Percentiles rank a stretch among this genome's conserved stretches.
Conservation (phyloP, 208 protist species). For the Wallacemonas sp. region DNA sequence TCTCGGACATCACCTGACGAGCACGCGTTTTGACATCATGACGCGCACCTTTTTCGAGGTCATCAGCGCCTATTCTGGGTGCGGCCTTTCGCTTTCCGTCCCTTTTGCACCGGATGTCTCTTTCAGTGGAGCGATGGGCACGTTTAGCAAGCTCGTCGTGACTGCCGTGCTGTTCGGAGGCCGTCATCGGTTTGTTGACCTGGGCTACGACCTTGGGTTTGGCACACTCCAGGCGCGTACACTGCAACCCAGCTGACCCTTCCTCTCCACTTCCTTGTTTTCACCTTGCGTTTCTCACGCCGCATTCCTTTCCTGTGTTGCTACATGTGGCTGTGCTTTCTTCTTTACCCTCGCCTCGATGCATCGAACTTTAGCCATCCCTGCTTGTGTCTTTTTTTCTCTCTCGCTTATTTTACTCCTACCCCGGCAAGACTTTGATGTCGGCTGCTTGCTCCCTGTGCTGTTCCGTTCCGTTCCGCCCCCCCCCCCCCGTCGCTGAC, state of each 20-base stretch:
- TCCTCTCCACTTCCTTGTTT: conserved; percentile 12
- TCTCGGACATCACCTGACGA: conserved; percentile 22
- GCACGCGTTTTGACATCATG: conserved; percentile 65
- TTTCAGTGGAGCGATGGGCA: conserved; percentile 45
- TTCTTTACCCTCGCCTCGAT: no score
- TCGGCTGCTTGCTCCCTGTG: no score
- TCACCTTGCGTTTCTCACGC: no score
- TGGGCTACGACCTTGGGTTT: conserved; percentile 78
- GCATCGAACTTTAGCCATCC: no score
- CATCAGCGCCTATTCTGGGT: conserved; percentile 72
- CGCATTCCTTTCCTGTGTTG: no score
- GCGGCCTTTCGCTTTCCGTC: conserved; percentile 62
- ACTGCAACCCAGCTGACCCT: not conserved
- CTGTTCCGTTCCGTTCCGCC: no score
- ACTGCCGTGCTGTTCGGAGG: conserved; percentile 66
- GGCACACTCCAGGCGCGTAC: conserved; percentile 35
- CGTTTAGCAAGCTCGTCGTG: conserved; percentile 61
- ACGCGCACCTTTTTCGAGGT: conserved; percentile 79
- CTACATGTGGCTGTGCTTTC: no score
- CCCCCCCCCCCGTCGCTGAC: no score
- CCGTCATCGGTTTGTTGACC: conserved; percentile 76
- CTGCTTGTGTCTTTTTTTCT: no score
- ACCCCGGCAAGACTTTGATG: no score
- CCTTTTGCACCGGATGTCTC: conserved; percentile 30
- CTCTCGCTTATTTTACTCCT: no score